Evolutionary conservation across 805 yeast species (phyloP).

Genomic region (Starmera dryadoides): DNA sequence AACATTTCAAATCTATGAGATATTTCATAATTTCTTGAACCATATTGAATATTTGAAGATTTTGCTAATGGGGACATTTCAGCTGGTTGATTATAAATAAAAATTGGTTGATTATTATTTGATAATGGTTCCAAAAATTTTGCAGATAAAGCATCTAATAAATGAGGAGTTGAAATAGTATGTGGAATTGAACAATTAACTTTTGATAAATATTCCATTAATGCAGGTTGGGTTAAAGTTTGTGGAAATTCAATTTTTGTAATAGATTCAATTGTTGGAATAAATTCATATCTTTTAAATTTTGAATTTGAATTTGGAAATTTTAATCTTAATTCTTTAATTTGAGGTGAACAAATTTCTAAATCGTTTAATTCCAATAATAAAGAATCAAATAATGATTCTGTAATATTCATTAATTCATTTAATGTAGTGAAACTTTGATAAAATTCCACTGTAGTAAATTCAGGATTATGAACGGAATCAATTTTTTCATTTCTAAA

Average conservation of each 20-base stretch:
- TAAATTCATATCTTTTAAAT: conserved; percentile 52
- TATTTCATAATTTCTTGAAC: conserved; percentile 27
- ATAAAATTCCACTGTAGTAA: conserved; percentile 85
- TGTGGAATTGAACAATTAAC: conserved; percentile 22
- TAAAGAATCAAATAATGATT: conserved; percentile 42
- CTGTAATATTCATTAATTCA: conserved; percentile 60
- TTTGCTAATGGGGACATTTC: conserved; percentile 85
- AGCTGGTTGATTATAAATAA: conserved; percentile 79
- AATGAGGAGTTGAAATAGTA: conserved; percentile 44
- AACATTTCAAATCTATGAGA: conserved; percentile 82
- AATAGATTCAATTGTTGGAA: conserved; percentile 49
- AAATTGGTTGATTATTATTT: conserved; percentile 42
- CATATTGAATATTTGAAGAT: conserved; percentile 31
- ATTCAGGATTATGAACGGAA: conserved; percentile 90
- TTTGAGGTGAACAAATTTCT: conserved; percentile 6
- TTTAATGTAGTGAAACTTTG: conserved; percentile 61
- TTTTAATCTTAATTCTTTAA: not conserved
- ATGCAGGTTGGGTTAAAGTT: conserved; percentile 29
- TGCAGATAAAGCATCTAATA: conserved; percentile 59
- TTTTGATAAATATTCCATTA: conserved; percentile 32
- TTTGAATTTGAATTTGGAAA: not conserved
- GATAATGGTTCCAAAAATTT: conserved; percentile 62
- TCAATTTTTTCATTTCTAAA: conserved; percentile 94
- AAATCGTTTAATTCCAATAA: conserved; percentile 22
- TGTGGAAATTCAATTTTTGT: conserved; percentile 46